A percentile compares a stretch with the other conserved stretches of the same genome.
Evolutionary conservation across 75 land plant genomes (phyloP).

Genomic region (Picea glauca): DNA sequence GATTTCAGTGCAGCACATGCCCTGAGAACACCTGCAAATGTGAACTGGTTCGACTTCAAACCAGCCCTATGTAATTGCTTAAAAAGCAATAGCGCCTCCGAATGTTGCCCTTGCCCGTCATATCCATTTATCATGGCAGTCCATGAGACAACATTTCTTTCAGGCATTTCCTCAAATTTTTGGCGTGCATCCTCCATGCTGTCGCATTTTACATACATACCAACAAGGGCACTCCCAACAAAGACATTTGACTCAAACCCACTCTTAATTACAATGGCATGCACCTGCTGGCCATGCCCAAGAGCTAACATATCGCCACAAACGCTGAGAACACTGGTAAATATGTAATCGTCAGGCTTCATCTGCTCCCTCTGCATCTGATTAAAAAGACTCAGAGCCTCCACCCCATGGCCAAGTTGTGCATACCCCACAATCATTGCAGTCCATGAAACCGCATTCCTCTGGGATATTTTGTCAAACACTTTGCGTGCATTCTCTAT

Average conservation of each 20-base stretch:
- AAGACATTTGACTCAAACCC: constrained; percentile 39
- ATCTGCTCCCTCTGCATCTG: constrained; percentile 35
- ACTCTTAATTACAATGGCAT: constrained; percentile 40
- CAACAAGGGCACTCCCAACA: constrained; percentile 51
- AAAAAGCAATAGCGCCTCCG: constrained; percentile 33
- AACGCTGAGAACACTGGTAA: constrained; percentile 44
- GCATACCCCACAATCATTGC: constrained; percentile 60
- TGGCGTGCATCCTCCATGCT: constrained; percentile 21
- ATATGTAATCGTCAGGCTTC: constrained; percentile 39
- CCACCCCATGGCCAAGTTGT: constrained; percentile 30
- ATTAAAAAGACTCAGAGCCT: constrained; percentile 43
- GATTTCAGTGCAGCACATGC: background rate
- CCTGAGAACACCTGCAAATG: background rate
- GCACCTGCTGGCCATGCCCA: constrained; percentile 45
- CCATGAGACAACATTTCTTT: constrained; percentile 49
- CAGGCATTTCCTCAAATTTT: constrained; percentile 46
- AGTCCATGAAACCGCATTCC: constrained; percentile 50
- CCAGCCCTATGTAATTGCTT: constrained; percentile 21
- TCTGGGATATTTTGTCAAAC: constrained; percentile 30
- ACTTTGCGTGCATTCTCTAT: constrained; percentile 37
- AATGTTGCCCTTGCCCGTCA: constrained; percentile 21
- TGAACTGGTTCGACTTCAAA: background rate
- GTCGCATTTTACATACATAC: constrained; percentile 45
- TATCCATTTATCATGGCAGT: constrained; percentile 45
- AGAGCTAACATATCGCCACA: constrained; percentile 43